Conservation (phyloP, 2,329 filamentous ascomycete genomes). For the Aspergillus niger region DNA sequence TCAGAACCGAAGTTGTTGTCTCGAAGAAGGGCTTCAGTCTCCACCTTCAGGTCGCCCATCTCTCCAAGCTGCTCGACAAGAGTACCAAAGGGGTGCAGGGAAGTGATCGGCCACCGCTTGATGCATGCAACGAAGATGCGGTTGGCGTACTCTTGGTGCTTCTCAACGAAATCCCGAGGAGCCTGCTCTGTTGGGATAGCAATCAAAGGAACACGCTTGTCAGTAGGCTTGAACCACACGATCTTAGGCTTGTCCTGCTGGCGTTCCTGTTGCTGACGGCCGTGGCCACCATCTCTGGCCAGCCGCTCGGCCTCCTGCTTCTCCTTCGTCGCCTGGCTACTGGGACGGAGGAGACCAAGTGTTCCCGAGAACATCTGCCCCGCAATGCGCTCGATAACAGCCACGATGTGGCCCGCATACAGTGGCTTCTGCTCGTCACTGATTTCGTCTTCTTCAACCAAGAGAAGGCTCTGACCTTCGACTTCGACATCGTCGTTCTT, state of each 20-base stretch:
- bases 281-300: slow-evolving; percentile 77
- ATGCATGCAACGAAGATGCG: slow-evolving; percentile 99
- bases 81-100: slow-evolving; percentile 97
- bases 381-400: slow-evolving; percentile 93
- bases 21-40: slow-evolving; percentile 92
- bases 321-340: slow-evolving; percentile 98
- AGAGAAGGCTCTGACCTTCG: slow-evolving; percentile 91
- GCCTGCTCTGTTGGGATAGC: slow-evolving; percentile 98
- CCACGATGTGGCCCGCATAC: slow-evolving; percentile 95
- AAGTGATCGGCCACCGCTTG: slow-evolving; percentile 99
- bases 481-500: slow-evolving; percentile 99
- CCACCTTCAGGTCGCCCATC: slow-evolving; percentile 96
- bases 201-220: slow-evolving; percentile 97
- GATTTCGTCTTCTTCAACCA: slow-evolving; percentile 98
- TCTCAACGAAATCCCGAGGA: slow-evolving; percentile 96
- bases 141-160: slow-evolving; percentile 95
- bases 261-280: slow-evolving; percentile 74
- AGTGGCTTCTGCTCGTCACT: slow-evolving; percentile 97
- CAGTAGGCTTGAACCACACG: slow-evolving; percentile 99
- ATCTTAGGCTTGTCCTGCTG: slow-evolving; percentile 98
- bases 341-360: slow-evolving; percentile 87
- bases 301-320: slow-evolving; percentile 97
- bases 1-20: slow-evolving; percentile 99
- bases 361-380: slow-evolving; percentile 99
- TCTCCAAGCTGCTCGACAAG: slow-evolving; percentile 94